These are phyloP conservation scores for Chaetomiaceae sp. DNA, from an alignment of 2,329 filamentous ascomycete genomes.

Conservation along the genomic window DNA sequence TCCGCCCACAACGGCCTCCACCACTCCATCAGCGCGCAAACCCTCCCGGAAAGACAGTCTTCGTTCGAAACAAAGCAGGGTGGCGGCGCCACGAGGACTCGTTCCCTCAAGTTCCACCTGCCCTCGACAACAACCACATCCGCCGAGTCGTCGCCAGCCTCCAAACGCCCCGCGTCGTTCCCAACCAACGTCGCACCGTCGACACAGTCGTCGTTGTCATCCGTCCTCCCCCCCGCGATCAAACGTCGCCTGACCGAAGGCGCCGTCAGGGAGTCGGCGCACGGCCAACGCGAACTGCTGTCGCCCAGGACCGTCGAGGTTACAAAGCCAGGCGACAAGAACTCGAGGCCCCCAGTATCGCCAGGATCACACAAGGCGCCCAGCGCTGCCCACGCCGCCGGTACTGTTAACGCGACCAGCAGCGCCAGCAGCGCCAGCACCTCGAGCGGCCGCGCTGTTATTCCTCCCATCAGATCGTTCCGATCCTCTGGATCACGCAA, in stretches of 20 bases:
- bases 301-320: constrained; percentile 41
- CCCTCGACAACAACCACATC: constrained; percentile 22
- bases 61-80: constrained; percentile 21
- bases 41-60: constrained; percentile 15
- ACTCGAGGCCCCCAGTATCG: constrained; percentile 47
- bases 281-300: constrained; percentile 45
- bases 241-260: constrained; percentile 27
- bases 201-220: constrained; percentile 27
- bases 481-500: constrained; percentile 54
- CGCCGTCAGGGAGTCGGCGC: constrained; percentile 34
- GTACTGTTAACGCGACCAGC: too few relatives aligned
- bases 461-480: constrained; percentile 53
- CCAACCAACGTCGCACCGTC: constrained; percentile 26
- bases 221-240: constrained; percentile 28
- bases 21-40: constrained; percentile 22
- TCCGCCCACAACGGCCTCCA: constrained; percentile 25
- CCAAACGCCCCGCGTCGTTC: constrained; percentile 36
- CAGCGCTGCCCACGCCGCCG: too few relatives aligned
- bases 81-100: constrained; percentile 26
- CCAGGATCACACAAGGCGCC: constrained; percentile 42
- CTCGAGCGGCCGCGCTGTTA: constrained; percentile 30
- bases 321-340: constrained; percentile 46
- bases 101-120: constrained; percentile 37
- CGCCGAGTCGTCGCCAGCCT: constrained; percentile 19
- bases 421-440: constrained; percentile 18